Evolutionary conservation across 768 basidiomycete species (phyloP).

Genomic region (Mycena rosella): DNA sequence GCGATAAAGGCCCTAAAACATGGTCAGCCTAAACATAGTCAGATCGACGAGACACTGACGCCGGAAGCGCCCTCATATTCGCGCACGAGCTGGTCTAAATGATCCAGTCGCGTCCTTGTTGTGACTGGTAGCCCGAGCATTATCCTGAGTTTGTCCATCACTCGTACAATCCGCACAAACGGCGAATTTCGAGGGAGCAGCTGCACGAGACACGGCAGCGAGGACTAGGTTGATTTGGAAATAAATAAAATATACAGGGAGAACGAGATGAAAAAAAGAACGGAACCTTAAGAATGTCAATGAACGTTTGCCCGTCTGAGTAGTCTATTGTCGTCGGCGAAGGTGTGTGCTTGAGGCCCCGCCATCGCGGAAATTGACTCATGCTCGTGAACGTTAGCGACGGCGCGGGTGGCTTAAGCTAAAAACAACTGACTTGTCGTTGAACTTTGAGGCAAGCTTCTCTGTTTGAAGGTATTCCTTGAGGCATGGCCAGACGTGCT

Average conservation of each 20-base stretch:
- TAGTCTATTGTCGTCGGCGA: slow-evolving; percentile 14
- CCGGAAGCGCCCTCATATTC: neutral
- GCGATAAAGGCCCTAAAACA: neutral
- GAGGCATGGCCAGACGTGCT: slow-evolving; percentile 18
- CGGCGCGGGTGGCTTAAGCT: neutral
- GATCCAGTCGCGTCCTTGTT: neutral
- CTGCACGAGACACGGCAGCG: slow-evolving; percentile 15
- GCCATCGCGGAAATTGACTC: slow-evolving; percentile 17
- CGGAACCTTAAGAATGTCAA: slow-evolving; percentile 1
- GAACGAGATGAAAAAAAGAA: neutral
- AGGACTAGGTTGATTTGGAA: too few species aligned
- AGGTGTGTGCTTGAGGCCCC: slow-evolving; percentile 16
- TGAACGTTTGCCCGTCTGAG: slow-evolving; percentile 7
- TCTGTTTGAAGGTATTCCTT: slow-evolving; percentile 22
- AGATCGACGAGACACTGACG: neutral
- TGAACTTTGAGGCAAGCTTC: slow-evolving; percentile 18
- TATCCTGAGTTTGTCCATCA: slow-evolving; percentile 3
- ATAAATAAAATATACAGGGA: neutral
- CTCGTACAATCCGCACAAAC: slow-evolving; percentile 2
- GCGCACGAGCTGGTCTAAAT: neutral
- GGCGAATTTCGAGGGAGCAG: neutral
- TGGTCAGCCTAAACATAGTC: neutral
- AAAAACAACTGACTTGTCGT: slow-evolving; percentile 12
- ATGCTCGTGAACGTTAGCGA: slow-evolving; percentile 6
- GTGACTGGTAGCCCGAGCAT: slow-evolving; percentile 7